Evolutionary conservation across 2,329 filamentous ascomycete genomes (phyloP), one percentile per base, ranked within the genome.

Genomic region (Saccharata proteae): DNA sequence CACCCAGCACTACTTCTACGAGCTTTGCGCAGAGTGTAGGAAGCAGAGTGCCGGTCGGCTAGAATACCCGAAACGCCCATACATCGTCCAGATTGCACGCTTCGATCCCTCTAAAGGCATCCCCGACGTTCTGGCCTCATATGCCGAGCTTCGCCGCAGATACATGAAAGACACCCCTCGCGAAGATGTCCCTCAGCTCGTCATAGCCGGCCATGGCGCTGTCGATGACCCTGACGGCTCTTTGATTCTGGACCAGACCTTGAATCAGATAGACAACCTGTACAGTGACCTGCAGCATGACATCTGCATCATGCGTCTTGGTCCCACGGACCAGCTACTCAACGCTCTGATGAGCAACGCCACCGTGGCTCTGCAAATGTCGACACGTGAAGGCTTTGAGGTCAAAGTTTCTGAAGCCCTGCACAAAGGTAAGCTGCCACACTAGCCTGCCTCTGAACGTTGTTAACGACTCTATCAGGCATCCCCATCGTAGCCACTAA

Each of bases 71-170:
- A 57, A 61, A 8, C 68, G 77, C 41, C 69, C 76, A 47, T 90
- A 85, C 52, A 82, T 90, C 43, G 68, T 79, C 5, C 82, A 90
- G 49, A 72, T 88, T 16, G 80, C 82, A 2, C 77, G 82, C 13
- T 90, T 90, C 49, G 82, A 90, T 42, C 82, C 82, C 0, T 74
- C 80, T 27, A 90, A 88, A 57, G 82, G 82, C 6, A 84, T 88
- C 24, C 73, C 77, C 0, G 78, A 81, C 30, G 78, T 85, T 6
- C 69, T 90, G 35, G 73, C 80, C 39, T 70, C 78, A 1, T 90
- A 86, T 40, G 77, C 75, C 23, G 73, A 79, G 45, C 79, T 88
- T 49, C 71, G 77, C 26, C 65, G 69, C 33, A 62, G 65, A 5
- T 69, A 76, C 30, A 64, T 76, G 32, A 61, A 69, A 35, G 54